A percentile compares a stretch with the other conserved stretches of the same genome.
These are phyloP conservation scores for Metschnikowia lochheadii DNA, from an alignment of 805 yeast species.

Conservation along the genomic window DNA sequence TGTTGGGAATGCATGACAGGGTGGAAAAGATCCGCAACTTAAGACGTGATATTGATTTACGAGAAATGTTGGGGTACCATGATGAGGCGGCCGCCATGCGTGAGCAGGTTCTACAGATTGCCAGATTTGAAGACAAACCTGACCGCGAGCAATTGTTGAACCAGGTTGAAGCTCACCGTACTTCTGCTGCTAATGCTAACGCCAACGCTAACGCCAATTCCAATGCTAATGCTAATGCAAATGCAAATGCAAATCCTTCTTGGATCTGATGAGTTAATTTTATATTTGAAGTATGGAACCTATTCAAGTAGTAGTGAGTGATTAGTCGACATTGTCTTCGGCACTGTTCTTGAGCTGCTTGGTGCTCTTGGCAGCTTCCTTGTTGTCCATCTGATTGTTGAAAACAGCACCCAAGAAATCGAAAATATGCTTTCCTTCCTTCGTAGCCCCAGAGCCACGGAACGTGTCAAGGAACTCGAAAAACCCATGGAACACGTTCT, in stretches of 20 bases:
- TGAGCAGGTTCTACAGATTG: slow-evolving; percentile 7
- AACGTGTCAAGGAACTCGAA: slow-evolving; percentile 87
- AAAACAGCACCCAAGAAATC: slow-evolving; percentile 51
- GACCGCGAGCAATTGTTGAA: slow-evolving; percentile 9
- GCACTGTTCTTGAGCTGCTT: slow-evolving; percentile 6
- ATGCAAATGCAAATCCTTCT: slow-evolving; percentile 16
- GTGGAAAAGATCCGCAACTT: slow-evolving; percentile 1
- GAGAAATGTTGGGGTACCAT: not conserved
- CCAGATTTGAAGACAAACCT: not conserved
- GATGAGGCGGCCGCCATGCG: slow-evolving; percentile 6
- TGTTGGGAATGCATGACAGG: slow-evolving; percentile 1
- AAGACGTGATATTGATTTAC: not conserved
- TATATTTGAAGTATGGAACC: not conserved
- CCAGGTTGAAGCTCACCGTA: slow-evolving; percentile 12
- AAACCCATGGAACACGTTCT: slow-evolving; percentile 85
- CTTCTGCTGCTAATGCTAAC: slow-evolving; percentile 12
- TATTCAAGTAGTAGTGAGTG: not conserved
- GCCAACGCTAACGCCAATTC: too few species aligned
- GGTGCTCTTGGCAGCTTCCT: slow-evolving; percentile 9
- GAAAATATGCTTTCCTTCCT: slow-evolving; percentile 47
- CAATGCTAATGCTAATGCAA: not conserved
- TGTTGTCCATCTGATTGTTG: slow-evolving; percentile 18
- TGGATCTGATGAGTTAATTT: slow-evolving; percentile 12
- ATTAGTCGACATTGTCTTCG: slow-evolving; percentile 10
- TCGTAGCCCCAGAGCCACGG: slow-evolving; percentile 34